Evolutionary conservation across 2,329 filamentous ascomycete genomes (phyloP), one percentile per base, ranked within the genome.

Genomic region (Aphanoascus verrucosus): DNA sequence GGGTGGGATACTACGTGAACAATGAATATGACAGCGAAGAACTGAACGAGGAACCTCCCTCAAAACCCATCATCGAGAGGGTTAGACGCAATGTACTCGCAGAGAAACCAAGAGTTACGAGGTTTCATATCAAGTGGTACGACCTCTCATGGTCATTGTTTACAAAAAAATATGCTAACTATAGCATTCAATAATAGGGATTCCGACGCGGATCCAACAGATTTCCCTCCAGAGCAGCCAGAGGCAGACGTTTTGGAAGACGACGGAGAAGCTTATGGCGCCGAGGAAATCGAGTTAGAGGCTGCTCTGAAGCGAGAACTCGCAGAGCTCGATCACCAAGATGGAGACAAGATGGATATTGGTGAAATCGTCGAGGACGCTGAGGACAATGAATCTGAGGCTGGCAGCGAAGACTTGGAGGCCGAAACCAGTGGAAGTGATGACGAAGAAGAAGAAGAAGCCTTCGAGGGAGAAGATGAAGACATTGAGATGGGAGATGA

Each of bases 1-100:
- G 93, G 60, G 91, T 98, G 41, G 93, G 93, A 58, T 98, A 98
- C 80, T 98, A 98, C 63, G 93, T 98, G 65, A 98, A 97, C 78
- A 98, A 98, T 65, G 94, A 98, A 71, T 98, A 98, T 70, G 88
- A 94, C 62, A 86, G 86, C 23, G 88, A 94, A 64, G 88, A 94
- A 69, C 79, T 98, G 58, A 85, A 82, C 63, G 83, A 85, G 46
- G 90, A 97, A 63, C 93, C 93, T 8, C 93, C 93, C 5, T 79
- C 88, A 55, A 95, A 95, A 76, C 90, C 90, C 38, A 79, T 94
- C 62, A 84, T 97, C 59, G 94, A 98, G 68, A 88, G 89, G 65
- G 88, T 98, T 59, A 82, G 82, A 61, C 85, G 94, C 62, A 96
- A 94, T 66, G 87, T 98, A 49, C 80, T 98, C 37, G 89, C 90